Evolutionary conservation across 73 alveolate genomes (phyloP).

Genomic region (Paramecium octaurelia): DNA sequence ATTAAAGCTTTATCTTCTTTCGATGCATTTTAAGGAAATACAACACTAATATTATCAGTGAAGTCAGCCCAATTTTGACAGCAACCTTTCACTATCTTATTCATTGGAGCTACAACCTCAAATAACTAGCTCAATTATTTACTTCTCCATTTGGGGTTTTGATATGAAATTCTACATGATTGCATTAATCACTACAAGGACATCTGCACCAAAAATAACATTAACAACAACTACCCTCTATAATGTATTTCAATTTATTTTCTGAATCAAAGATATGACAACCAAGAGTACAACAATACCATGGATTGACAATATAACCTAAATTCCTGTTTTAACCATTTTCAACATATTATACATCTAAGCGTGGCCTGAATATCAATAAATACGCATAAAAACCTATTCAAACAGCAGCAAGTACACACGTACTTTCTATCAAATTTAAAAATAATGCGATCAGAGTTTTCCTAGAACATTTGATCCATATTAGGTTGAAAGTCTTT

Average conservation of each 20-base stretch:
- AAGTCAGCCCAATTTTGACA: not conserved
- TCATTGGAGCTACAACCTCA: constrained; percentile 5
- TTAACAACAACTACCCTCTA: constrained; percentile 28
- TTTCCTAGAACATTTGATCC: not conserved
- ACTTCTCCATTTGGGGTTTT: not conserved
- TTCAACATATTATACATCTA: constrained; percentile 20
- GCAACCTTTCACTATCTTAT: constrained; percentile 6
- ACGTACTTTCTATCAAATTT: not conserved
- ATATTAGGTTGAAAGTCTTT: not conserved
- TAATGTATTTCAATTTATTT: not conserved
- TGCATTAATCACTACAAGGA: constrained; percentile 11
- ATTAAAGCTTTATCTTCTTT: constrained; percentile 53
- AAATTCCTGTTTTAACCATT: not conserved
- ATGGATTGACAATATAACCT: constrained; percentile 29
- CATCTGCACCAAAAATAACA: not conserved
- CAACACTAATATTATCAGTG: not conserved
- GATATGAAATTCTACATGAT: not conserved
- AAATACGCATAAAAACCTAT: not conserved
- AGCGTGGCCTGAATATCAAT: not conserved
- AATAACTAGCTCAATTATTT: not conserved
- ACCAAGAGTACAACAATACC: not conserved
- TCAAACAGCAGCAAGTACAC: constrained; percentile 45
- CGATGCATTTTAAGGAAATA: constrained; percentile 9
- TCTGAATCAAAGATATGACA: constrained; percentile 7
- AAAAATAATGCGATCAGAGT: not conserved